A percentile compares a stretch with the other conserved stretches of the same genome.
Evolutionary conservation across 805 yeast species (phyloP).

Genomic region (Saccharomycopsis babjevae): DNA sequence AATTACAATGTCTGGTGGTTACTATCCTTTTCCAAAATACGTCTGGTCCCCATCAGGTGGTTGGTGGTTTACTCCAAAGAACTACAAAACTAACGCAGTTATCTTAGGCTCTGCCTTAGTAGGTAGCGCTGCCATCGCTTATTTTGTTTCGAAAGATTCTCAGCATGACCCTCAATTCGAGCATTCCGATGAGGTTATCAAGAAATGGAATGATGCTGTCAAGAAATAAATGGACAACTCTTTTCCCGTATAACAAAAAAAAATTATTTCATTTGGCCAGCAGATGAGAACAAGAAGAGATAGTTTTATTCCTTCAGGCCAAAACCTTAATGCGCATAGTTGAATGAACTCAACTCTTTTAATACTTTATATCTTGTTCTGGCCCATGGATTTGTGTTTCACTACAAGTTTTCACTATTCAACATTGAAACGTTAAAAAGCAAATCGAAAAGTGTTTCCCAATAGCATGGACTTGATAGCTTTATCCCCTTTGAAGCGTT

Average conservation of each 20-base stretch:
- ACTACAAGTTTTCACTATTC: no score
- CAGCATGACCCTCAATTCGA: slow-evolving; percentile 13
- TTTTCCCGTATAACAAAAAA: background rate
- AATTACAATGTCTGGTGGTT: slow-evolving; percentile 15
- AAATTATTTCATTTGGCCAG: background rate
- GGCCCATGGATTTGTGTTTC: no score
- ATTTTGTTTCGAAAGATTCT: background rate
- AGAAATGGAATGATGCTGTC: slow-evolving; percentile 16
- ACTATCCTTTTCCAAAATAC: slow-evolving; percentile 17
- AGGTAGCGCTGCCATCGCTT: background rate
- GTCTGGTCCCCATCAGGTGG: slow-evolving; percentile 20
- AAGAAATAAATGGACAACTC: slow-evolving; percentile 1
- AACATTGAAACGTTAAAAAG: no score
- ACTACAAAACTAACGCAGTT: slow-evolving; percentile 14
- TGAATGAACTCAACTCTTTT: no score
- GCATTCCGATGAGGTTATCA: slow-evolving; percentile 14
- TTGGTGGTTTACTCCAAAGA: slow-evolving; percentile 19
- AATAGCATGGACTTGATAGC: no score
- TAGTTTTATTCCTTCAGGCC: no score
- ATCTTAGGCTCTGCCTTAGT: slow-evolving; percentile 7
- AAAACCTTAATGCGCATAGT: no score
- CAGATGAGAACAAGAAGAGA: no score
- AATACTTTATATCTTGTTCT: no score
- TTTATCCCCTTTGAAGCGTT: no score
- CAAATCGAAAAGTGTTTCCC: no score